These are phyloP conservation scores for Geotrichum cucujoidarum DNA, from an alignment of 1,139 yeast genomes.

Conservation along the genomic window DNA sequence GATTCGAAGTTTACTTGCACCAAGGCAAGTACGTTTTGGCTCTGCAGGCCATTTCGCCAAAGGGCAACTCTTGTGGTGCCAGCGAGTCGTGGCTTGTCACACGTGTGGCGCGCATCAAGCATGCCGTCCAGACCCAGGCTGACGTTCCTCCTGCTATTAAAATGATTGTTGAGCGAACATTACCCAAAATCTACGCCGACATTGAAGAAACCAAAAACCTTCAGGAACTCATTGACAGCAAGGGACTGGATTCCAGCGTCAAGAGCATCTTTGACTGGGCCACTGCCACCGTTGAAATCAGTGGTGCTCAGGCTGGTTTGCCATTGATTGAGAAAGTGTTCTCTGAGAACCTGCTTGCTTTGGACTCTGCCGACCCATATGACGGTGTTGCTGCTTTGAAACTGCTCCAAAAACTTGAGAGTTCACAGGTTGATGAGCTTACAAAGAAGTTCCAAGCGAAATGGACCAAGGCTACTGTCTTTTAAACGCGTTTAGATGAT, in stretches of 20 bases:
- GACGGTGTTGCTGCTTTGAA: slow-evolving; percentile 8
- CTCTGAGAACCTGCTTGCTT: slow-evolving; percentile 23
- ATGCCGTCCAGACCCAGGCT: slow-evolving; percentile 25
- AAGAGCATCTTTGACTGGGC: slow-evolving; percentile 18
- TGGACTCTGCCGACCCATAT: slow-evolving; percentile 11
- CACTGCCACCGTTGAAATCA: slow-evolving; percentile 9
- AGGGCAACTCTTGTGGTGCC: slow-evolving; percentile 36
- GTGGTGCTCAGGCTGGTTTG: neutral
- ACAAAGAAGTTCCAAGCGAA: slow-evolving; percentile 16
- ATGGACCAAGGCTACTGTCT: slow-evolving; percentile 28
- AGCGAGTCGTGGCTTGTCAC: slow-evolving; percentile 29
- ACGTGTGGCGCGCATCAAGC: slow-evolving; percentile 29
- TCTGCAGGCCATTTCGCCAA: slow-evolving; percentile 40
- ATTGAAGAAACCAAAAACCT: slow-evolving; percentile 29
- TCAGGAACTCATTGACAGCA: slow-evolving; percentile 26
- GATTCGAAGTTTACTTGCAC: slow-evolving; percentile 42
- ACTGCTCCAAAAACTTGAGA: slow-evolving; percentile 21
- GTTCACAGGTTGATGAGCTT: slow-evolving; percentile 22
- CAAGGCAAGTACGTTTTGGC: slow-evolving; percentile 47
- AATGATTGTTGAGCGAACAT: slow-evolving; percentile 31
- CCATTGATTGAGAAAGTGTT: slow-evolving; percentile 23
- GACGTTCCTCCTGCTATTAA: slow-evolving; percentile 34
- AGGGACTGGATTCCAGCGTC: slow-evolving; percentile 24
- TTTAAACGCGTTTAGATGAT: no score
- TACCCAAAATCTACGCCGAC: slow-evolving; percentile 30